Evolutionary conservation across 108 stramenopile species (phyloP).

Genomic region (Schizochytrium sp.): DNA sequence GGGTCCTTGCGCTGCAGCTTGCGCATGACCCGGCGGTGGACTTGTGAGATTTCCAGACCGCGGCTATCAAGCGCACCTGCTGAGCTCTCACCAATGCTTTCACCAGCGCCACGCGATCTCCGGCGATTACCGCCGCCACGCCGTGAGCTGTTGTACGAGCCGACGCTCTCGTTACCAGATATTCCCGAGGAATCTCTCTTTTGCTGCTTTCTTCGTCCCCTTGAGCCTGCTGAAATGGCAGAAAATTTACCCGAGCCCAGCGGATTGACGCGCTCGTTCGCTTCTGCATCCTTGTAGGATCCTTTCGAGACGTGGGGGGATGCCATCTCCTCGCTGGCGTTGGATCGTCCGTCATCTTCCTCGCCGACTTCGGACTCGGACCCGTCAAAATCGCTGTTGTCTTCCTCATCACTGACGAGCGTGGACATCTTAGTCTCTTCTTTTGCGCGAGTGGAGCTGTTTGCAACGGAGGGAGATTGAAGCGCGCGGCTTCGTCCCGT

Average conservation of each 20-base stretch:
- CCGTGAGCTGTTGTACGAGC: not conserved
- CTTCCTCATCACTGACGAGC: not conserved
- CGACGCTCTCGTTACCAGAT: not conserved
- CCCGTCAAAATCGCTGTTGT: not conserved
- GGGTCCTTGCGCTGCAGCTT: not conserved
- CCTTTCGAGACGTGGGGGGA: not conserved
- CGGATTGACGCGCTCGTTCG: too few relatives aligned
- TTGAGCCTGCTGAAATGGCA: not conserved
- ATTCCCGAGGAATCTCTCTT: not conserved
- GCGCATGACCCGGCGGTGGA: not conserved
- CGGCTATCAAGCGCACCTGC: not conserved
- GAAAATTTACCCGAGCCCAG: not conserved
- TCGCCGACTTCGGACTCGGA: not conserved
- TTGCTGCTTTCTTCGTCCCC: not conserved
- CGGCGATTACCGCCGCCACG: too few relatives aligned
- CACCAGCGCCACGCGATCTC: too few relatives aligned
- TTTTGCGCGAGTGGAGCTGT: not conserved
- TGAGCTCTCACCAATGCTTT: too few relatives aligned
- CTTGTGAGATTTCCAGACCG: not conserved
- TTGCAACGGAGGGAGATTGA: not conserved
- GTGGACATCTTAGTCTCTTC: not conserved
- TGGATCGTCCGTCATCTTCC: not conserved
- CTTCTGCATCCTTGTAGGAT: too few relatives aligned
- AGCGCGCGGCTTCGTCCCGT: not conserved
- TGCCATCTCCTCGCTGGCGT: not conserved